These are phyloP conservation scores for Skeletonema costatum DNA, from an alignment of 108 stramenopile genomes.

Conservation along the genomic window DNA sequence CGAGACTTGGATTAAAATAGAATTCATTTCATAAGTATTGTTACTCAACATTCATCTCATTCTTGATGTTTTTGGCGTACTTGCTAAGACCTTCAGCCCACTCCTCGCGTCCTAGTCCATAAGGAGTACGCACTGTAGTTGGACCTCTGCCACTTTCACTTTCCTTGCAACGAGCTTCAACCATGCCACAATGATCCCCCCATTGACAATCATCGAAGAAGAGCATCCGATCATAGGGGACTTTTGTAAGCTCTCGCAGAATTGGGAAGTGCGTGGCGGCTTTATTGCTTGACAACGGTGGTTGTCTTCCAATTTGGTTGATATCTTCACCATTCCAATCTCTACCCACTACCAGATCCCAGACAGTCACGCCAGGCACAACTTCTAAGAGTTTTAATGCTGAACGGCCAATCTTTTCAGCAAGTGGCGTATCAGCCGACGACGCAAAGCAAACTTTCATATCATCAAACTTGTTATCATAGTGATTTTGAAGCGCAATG, in stretches of 20 bases:
- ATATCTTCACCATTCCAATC: slow-evolving; percentile 83
- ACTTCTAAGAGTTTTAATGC: slow-evolving; percentile 80
- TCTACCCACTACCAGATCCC: slow-evolving; percentile 70
- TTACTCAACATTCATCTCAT: slow-evolving; percentile 1
- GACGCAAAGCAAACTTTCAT: slow-evolving; percentile 83
- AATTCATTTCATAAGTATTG: background rate
- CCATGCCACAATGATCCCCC: slow-evolving; percentile 90
- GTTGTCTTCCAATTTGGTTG: slow-evolving; percentile 89
- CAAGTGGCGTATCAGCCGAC: slow-evolving; percentile 84
- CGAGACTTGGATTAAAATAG: slow-evolving; percentile 3
- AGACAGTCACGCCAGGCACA: slow-evolving; percentile 78
- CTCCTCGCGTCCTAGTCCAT: slow-evolving; percentile 61
- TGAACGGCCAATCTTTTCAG: slow-evolving; percentile 76
- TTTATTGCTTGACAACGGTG: slow-evolving; percentile 80
- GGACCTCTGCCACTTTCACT: slow-evolving; percentile 54
- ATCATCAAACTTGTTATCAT: slow-evolving; percentile 60
- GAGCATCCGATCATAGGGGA: slow-evolving; percentile 90
- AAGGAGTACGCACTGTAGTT: slow-evolving; percentile 67
- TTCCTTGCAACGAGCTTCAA: slow-evolving; percentile 70
- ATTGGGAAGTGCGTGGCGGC: slow-evolving; percentile 87
- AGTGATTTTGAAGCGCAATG: slow-evolving; percentile 73
- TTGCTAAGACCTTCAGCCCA: slow-evolving; percentile 68
- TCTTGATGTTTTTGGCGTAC: slow-evolving; percentile 45
- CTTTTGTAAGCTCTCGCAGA: slow-evolving; percentile 73
- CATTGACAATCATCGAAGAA: slow-evolving; percentile 95